Evolutionary conservation across 1,139 yeast species (phyloP).

Genomic region (Kodamaea sp.): DNA sequence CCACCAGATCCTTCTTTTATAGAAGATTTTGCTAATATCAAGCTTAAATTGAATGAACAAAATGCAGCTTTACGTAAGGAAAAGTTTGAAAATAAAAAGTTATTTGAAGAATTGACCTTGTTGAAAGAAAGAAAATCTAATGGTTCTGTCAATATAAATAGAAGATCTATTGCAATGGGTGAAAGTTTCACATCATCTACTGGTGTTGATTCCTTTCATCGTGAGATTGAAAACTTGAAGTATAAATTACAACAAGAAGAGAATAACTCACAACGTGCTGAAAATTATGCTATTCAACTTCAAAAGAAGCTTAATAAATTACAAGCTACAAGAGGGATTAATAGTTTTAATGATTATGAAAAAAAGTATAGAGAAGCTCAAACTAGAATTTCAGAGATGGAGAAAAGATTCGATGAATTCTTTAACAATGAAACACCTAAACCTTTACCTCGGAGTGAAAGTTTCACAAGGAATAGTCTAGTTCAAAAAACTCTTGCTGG

Average conservation of each 20-base stretch:
- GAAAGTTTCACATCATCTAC: slow-evolving; percentile 23
- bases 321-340: slow-evolving; percentile 40
- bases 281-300: slow-evolving; percentile 43
- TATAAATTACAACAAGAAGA: slow-evolving; percentile 40
- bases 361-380: slow-evolving; percentile 38
- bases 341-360: slow-evolving; percentile 35
- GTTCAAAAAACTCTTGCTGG: slow-evolving; percentile 24
- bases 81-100: slow-evolving; percentile 50
- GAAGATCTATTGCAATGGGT: slow-evolving; percentile 34
- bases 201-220: slow-evolving; percentile 22
- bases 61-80: slow-evolving; percentile 50
- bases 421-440: slow-evolving; percentile 14
- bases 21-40: slow-evolving; percentile 48
- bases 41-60: slow-evolving; percentile 50
- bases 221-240: slow-evolving; percentile 37
- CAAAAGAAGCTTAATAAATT: slow-evolving; percentile 45
- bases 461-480: slow-evolving; percentile 36
- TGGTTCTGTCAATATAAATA: slow-evolving; percentile 17
- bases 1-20: slow-evolving; percentile 35
- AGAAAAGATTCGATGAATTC: slow-evolving; percentile 27
- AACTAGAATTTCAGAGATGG: slow-evolving; percentile 32
- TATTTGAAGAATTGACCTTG: slow-evolving; percentile 56
- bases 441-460: slow-evolving; percentile 31
- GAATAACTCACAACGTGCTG: slow-evolving; percentile 42
- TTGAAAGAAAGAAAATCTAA: slow-evolving; percentile 38